Conservation (phyloP, 23 red algal genomes). For the Gracilaria vermiculophylla region DNA sequence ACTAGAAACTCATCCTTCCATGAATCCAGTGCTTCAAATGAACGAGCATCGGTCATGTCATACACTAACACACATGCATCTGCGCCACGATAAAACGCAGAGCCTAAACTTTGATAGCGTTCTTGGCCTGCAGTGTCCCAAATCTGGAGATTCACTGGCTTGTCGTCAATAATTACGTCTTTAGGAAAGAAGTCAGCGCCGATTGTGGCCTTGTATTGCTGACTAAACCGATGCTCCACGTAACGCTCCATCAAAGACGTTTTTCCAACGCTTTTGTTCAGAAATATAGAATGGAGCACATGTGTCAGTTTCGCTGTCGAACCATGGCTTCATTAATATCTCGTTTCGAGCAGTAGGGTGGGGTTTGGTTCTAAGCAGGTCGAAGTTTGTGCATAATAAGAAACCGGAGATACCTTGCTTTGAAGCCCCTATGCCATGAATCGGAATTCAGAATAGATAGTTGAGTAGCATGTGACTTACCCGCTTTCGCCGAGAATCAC, state of each 20-base stretch:
- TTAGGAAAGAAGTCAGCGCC: slow-evolving; percentile 98
- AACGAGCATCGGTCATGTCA: slow-evolving; percentile 87
- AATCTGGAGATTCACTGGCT: slow-evolving; percentile 84
- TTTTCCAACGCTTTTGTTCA: slow-evolving; percentile 83
- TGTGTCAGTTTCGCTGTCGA: background rate
- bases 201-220: slow-evolving; percentile 99
- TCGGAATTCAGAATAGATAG: no score
- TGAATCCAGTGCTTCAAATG: slow-evolving; percentile 81
- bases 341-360: background rate
- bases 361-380: no score
- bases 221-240: slow-evolving; percentile 88
- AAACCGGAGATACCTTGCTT: no score
- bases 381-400: no score
- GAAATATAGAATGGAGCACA: background rate
- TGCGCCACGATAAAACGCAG: slow-evolving; percentile 97
- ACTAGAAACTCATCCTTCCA: slow-evolving; percentile 98
- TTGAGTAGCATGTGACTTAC: slow-evolving; percentile 35
- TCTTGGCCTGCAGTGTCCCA: slow-evolving; percentile 99
- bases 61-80: slow-evolving; percentile 96
- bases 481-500: slow-evolving; percentile 98
- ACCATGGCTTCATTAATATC: background rate
- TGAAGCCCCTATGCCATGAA: no score
- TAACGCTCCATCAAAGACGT: slow-evolving; percentile 97
- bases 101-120: slow-evolving; percentile 93
- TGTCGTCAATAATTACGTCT: slow-evolving; percentile 82